These are phyloP conservation scores for Sphaceloma murrayae DNA, from an alignment of 2,329 filamentous ascomycete genomes.

Conservation along the genomic window DNA sequence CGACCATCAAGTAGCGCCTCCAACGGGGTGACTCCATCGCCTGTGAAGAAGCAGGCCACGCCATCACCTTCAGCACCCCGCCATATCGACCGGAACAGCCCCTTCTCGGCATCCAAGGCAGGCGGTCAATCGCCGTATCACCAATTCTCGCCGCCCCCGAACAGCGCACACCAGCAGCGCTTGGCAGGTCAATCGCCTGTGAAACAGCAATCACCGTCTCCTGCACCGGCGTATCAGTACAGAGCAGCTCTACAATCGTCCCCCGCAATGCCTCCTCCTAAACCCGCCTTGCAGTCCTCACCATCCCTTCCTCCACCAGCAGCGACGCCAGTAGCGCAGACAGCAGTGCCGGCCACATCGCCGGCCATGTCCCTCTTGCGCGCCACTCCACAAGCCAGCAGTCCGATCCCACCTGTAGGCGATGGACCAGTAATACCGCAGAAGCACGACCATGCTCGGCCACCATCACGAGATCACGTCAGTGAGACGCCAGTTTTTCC, in stretches of 20 bases:
- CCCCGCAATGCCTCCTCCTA: conserved; percentile 11
- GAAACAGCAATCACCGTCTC: conserved; percentile 25
- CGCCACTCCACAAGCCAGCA: conserved; percentile 14
- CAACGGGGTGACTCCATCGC: conserved; percentile 15
- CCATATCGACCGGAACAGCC: conserved; percentile 16
- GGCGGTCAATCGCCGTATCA: conserved; percentile 23
- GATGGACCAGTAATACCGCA: conserved; percentile 16
- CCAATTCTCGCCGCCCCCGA: conserved; percentile 24
- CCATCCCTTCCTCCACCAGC: conserved; percentile 16
- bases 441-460: conserved; percentile 18
- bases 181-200: conserved; percentile 24
- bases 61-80: conserved; percentile 18
- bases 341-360: neutral
- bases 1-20: conserved; percentile 15
- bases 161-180: conserved; percentile 17
- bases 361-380: conserved; percentile 8
- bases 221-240: conserved; percentile 15
- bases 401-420: conserved; percentile 13
- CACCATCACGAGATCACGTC: conserved; percentile 16
- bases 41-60: conserved; percentile 15
- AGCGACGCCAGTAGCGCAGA: conserved; percentile 15
- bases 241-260: conserved; percentile 13
- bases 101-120: conserved; percentile 20
- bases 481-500: conserved; percentile 22
- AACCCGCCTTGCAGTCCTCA: conserved; percentile 13